Base-by-base conservation (phyloP, 2,329 filamentous ascomycete genomes). In the Penicillium verrucosum region DNA sequence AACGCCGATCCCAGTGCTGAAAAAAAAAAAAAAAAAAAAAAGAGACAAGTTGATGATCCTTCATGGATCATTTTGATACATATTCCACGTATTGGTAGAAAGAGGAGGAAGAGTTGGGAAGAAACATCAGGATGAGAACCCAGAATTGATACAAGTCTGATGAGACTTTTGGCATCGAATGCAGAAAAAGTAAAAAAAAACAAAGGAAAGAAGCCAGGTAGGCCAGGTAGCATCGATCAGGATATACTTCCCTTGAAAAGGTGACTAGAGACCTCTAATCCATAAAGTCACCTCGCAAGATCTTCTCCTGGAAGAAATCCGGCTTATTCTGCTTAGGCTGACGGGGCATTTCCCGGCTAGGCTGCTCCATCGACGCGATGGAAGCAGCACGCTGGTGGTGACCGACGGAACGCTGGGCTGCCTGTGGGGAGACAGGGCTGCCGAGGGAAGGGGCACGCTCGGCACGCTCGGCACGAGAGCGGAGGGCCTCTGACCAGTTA, bases 241-340 rank as follows among this genome's bases (percentile, higher is more conserved):
- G 32, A 54, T 45, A 43, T 38, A 51, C 43, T 49, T 23, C n/a
- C 21, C n/a, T 38, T 25, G 43, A 7, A 38, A 40, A 48, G 49
- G 45, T 27, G 38, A 37, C 47, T 6, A 18, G 27, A 16, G 12
- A 36, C 25, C 30, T 29, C 65, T 81, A 96, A 71, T 97, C 92
- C 92, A 97, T 97, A 69, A 99, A 97, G 70, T 99, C 94, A 44
- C 93, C 94, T 78, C 96, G 94, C 65, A 99, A 82, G 68, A 99
- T 97, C 65, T 95, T 86, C 82, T 99, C 94, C 76, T 97, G 92
- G 78, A 97, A 94, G 61, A 89, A 89, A 78, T 99, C 94, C 30
- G 93, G 92, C 80, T 93, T 95, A 41, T 81, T 80, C 63, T 82
- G 76, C 54, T 77, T 77, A 5, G 77, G 77, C 61, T 80, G 75